Evolutionary conservation across 495 filamentous ascomycete species (phyloP).

Genomic region (Penicillium bovifimosum): DNA sequence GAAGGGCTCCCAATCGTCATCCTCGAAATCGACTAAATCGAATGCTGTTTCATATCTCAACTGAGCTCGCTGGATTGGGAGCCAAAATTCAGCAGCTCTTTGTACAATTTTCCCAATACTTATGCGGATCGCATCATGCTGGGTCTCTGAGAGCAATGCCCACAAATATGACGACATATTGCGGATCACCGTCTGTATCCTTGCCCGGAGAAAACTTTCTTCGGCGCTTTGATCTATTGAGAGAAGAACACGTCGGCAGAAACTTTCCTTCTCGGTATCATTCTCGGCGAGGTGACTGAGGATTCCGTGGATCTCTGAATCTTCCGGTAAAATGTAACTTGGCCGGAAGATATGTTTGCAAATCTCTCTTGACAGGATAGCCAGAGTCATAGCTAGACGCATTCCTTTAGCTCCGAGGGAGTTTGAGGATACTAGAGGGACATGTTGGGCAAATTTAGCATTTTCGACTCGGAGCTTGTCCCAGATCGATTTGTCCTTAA

Average conservation of each 20-base stretch:
- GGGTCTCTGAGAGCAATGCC: slow-evolving; percentile 4
- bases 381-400: slow-evolving; percentile 21
- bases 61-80: slow-evolving; percentile 3
- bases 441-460: background rate
- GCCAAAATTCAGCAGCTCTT: slow-evolving; percentile 7
- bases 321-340: slow-evolving; percentile 15
- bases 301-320: slow-evolving; percentile 2
- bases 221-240: slow-evolving; percentile 12
- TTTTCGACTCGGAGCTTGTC: slow-evolving; percentile 5
- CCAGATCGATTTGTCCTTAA: slow-evolving; percentile 7
- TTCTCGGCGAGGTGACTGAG: slow-evolving; percentile 14
- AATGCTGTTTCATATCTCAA: slow-evolving; percentile 9
- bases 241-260: slow-evolving; percentile 20
- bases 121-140: slow-evolving; percentile 2
- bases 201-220: background rate
- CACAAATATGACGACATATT: slow-evolving; percentile 7
- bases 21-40: slow-evolving; percentile 3
- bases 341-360: slow-evolving; percentile 25
- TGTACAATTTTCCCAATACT: slow-evolving; percentile 1
- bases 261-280: slow-evolving; percentile 23
- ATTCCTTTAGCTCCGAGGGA: slow-evolving; percentile 21
- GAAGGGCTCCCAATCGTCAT: slow-evolving; percentile 6
- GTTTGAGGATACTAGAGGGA: slow-evolving; percentile 16
- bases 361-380: slow-evolving; percentile 22
- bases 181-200: slow-evolving; percentile 1